Base-by-base conservation (phyloP, 2,329 filamentous ascomycete genomes). In the Beauveria brongniartii region DNA sequence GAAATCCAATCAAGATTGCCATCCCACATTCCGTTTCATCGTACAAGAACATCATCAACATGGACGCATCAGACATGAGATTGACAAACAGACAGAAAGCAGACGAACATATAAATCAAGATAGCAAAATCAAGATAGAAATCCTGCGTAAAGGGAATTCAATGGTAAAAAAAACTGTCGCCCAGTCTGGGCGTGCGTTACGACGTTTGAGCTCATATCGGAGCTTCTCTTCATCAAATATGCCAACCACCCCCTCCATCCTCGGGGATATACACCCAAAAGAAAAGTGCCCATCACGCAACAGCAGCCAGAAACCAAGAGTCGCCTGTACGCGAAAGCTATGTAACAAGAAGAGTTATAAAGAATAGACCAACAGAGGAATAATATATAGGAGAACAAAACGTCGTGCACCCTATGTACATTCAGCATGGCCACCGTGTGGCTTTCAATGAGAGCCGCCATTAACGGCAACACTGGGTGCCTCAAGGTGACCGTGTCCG, bases 381-480 rank as follows among this genome's bases (percentile, higher is more conserved):
- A 47, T 34, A 59, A 26, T 4, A 41, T 47, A 22, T 41, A 47
- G 26, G 26, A 16, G 40, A n/a, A 44, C 16, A 28, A 59, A 2
- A 9, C 28, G 28, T 3, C 20, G 28, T 28, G 41, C n/a, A 18
- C 34, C 34, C 34, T 37, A 37, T 37, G 34, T 37, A 37, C 34
- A 20, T 53, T 50, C 28, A 22, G 41, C 43, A 26, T 28, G 12
- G 40, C 22, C 14, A 20, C 26, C 24, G 9, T 14, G 8, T 37
- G 41, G 41, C 51, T 12, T 9, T 50, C 10, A 55, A 37, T 55
- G 58, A 43, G 51, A 41, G 16, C 40, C 58, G 30, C 74, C 75
- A 58, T 77, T 75, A 37, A 70, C 62, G n/a, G 65, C 62, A 14
- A 64, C 62, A 26, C 64, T 64, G 24, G 65, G 64, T 61, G 61